These are phyloP conservation scores for Solanum piurae DNA, from an alignment of 257 asterid species.

Conservation along the genomic window DNA sequence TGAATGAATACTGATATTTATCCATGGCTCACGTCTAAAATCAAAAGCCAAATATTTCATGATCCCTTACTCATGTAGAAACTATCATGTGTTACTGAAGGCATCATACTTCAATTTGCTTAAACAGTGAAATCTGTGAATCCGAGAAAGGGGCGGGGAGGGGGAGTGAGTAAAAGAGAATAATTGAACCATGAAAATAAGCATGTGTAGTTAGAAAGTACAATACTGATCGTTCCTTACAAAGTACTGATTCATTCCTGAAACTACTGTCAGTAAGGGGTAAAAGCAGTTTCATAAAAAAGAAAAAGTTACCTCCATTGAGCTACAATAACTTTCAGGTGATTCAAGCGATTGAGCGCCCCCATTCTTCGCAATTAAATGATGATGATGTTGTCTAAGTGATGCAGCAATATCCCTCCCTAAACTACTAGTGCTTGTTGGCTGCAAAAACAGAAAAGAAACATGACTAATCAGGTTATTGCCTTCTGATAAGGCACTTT, in stretches of 20 bases:
- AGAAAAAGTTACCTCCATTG: slow-evolving; percentile 54
- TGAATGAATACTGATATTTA: background rate
- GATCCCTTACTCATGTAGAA: background rate
- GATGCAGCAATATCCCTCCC: slow-evolving; percentile 26
- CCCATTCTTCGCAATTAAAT: slow-evolving; percentile 19
- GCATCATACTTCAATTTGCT: background rate
- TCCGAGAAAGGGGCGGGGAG: background rate
- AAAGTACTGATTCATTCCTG: background rate
- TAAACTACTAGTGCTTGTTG: slow-evolving; percentile 8
- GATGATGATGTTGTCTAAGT: slow-evolving; percentile 21
- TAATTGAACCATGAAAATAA: background rate
- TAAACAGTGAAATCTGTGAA: background rate
- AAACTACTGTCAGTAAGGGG: background rate
- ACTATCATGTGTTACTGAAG: background rate
- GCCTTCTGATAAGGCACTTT: background rate
- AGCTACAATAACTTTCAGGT: slow-evolving; percentile 52
- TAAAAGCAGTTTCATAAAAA: background rate
- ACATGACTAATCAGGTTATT: background rate
- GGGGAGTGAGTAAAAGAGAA: background rate
- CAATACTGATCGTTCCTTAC: background rate
- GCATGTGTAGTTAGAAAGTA: background rate
- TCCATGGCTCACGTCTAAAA: background rate
- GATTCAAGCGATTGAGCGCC: slow-evolving; percentile 35
- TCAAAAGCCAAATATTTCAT: background rate
- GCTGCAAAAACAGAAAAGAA: slow-evolving; percentile 24